These are phyloP conservation scores for Candida tropicalis DNA, from an alignment of 1,139 yeast species.

Conservation along the genomic window DNA sequence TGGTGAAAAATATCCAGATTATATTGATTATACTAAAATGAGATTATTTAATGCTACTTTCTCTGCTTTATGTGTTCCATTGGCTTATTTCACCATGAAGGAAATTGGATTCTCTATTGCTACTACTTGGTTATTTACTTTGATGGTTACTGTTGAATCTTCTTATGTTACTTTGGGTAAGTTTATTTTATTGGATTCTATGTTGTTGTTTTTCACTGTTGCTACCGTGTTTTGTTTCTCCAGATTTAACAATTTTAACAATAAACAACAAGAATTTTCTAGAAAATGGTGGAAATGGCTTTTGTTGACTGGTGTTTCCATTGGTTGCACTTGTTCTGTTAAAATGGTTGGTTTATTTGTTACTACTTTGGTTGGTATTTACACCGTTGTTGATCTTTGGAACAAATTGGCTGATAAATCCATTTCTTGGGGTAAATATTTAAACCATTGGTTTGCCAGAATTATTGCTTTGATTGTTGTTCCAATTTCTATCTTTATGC, in stretches of 20 bases:
- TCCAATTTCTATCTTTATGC: slow-evolving; percentile 63
- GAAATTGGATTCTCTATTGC: slow-evolving; percentile 80
- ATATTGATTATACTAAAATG: slow-evolving; percentile 87
- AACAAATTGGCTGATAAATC: slow-evolving; percentile 60
- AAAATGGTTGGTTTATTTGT: slow-evolving; percentile 85
- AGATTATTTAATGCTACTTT: slow-evolving; percentile 90
- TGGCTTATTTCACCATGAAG: slow-evolving; percentile 90
- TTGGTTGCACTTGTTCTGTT: slow-evolving; percentile 81
- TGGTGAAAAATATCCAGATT: slow-evolving; percentile 83
- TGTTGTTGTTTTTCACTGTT: slow-evolving; percentile 90
- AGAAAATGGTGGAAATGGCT: slow-evolving; percentile 97
- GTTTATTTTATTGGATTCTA: slow-evolving; percentile 93
- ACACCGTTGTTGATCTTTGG: slow-evolving; percentile 77
- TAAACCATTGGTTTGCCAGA: slow-evolving; percentile 68
- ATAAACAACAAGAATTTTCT: slow-evolving; percentile 53
- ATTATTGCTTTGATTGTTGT: slow-evolving; percentile 58
- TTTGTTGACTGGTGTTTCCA: slow-evolving; percentile 67
- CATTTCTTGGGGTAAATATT: slow-evolving; percentile 52
- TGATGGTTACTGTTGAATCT: slow-evolving; percentile 84
- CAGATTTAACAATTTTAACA: slow-evolving; percentile 76
- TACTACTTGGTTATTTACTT: slow-evolving; percentile 85
- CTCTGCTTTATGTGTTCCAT: slow-evolving; percentile 87
- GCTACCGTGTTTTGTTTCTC: slow-evolving; percentile 77
- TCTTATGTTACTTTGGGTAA: slow-evolving; percentile 89
- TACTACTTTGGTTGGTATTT: slow-evolving; percentile 73